Evolutionary conservation across 164 flowering plant species (phyloP).

Genomic region (Aristolochia californica): DNA sequence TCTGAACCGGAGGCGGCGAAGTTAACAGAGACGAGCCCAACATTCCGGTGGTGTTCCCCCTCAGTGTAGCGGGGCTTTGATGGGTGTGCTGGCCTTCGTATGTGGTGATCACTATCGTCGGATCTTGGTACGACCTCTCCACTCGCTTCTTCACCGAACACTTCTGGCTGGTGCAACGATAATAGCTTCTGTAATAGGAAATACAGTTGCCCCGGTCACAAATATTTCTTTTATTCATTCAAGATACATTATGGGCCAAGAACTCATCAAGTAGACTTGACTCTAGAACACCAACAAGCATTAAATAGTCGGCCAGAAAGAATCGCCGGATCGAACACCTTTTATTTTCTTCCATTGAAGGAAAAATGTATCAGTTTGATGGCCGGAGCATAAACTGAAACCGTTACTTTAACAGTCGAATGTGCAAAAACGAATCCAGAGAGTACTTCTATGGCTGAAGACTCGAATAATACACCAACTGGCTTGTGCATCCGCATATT

Average conservation of each 20-base stretch:
- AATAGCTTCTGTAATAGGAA: slow-evolving; percentile 64
- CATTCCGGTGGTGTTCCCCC: slow-evolving; percentile 41
- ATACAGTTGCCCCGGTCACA: neutral
- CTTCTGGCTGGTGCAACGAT: slow-evolving; percentile 82
- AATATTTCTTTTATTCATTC: neutral
- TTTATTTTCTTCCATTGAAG: no score
- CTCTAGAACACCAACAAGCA: no score
- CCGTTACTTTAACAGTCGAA: no score
- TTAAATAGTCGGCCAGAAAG: no score
- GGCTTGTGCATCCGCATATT: no score
- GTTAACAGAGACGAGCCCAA: slow-evolving; percentile 30
- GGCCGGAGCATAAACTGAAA: no score
- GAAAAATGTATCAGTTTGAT: no score
- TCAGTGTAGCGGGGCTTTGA: slow-evolving; percentile 50
- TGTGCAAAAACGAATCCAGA: no score
- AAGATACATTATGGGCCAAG: neutral
- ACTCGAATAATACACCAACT: no score
- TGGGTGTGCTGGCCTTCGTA: slow-evolving; percentile 89
- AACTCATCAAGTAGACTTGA: no score
- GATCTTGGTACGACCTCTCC: slow-evolving; percentile 77
- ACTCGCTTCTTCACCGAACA: slow-evolving; percentile 85
- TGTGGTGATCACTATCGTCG: slow-evolving; percentile 72
- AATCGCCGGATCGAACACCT: no score
- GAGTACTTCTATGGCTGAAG: no score
- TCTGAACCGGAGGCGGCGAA: slow-evolving; percentile 13